These are phyloP conservation scores for Irpex sp. DNA, from an alignment of 1,284 basidiomycete genomes.

Conservation along the genomic window DNA sequence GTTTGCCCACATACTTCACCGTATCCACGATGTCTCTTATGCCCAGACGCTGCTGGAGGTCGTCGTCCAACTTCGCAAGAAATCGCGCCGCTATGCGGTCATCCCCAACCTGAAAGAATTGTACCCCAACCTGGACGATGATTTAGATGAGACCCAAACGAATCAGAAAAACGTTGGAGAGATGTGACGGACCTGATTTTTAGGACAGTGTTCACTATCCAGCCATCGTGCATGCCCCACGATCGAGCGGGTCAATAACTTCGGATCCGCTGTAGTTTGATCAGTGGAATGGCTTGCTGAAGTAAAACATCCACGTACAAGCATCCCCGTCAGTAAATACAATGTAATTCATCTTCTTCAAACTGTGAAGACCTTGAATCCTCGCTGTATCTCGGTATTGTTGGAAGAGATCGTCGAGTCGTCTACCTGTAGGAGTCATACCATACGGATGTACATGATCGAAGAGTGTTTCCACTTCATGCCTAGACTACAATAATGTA, in stretches of 20 bases:
- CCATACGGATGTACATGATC: conserved; percentile 37
- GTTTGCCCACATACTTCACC: conserved; percentile 39
- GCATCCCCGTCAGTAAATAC: conserved; percentile 59
- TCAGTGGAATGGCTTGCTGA: not conserved
- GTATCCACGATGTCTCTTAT: conserved; percentile 59
- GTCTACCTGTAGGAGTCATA: conserved; percentile 43
- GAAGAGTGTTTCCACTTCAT: conserved; percentile 36
- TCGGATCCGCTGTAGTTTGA: conserved; percentile 35
- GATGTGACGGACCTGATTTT: not conserved
- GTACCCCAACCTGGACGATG: conserved; percentile 41
- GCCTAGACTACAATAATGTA: conserved; percentile 20
- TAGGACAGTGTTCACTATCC: conserved; percentile 31
- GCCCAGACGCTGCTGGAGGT: conserved; percentile 13
- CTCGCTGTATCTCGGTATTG: conserved; percentile 26
- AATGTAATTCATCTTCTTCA: conserved; percentile 56
- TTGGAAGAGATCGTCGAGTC: conserved; percentile 40
- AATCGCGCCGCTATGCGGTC: conserved; percentile 37
- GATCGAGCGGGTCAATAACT: conserved; percentile 41
- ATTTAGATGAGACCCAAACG: not conserved
- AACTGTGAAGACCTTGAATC: conserved; percentile 7
- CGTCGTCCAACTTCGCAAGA: conserved; percentile 34
- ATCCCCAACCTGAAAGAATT: conserved; percentile 58
- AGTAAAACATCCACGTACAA: conserved; percentile 30
- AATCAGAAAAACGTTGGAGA: not conserved
- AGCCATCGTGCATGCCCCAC: conserved; percentile 42